Evolutionary conservation across 2,329 filamentous ascomycete species (phyloP).

Genomic region (Escovopsis sp.): DNA sequence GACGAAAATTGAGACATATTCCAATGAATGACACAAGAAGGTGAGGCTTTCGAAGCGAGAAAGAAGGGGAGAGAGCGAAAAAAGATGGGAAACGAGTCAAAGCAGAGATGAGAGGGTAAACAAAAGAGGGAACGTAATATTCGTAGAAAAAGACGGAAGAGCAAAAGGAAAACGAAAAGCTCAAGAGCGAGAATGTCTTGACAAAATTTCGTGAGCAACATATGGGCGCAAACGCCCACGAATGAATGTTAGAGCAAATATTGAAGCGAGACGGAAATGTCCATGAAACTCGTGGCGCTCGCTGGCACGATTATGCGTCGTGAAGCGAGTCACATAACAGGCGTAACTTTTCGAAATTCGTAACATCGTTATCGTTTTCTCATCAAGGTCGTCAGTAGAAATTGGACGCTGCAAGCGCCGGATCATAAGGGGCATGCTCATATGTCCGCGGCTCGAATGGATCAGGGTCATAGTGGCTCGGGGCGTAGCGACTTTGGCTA

Average conservation of each 20-base stretch:
- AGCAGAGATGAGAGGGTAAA: not conserved
- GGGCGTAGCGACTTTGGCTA: slow-evolving; percentile 14
- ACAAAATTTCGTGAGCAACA: not conserved
- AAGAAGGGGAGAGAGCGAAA: not conserved
- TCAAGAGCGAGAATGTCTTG: not conserved
- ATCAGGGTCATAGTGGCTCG: slow-evolving; percentile 4
- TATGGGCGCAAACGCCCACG: no score
- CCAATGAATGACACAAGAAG: no score
- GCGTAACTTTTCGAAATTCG: slow-evolving; percentile 4
- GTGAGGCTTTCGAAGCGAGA: no score
- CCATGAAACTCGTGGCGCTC: slow-evolving; percentile 5
- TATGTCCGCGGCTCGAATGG: slow-evolving; percentile 3
- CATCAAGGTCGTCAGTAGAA: slow-evolving; percentile 18
- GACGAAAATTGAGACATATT: no score
- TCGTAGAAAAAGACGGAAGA: not conserved
- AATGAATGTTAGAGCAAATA: no score
- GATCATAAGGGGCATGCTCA: slow-evolving; percentile 15
- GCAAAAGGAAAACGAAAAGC: not conserved
- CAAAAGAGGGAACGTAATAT: not conserved
- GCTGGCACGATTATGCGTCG: slow-evolving; percentile 7
- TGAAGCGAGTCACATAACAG: slow-evolving; percentile 8
- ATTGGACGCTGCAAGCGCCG: slow-evolving; percentile 13
- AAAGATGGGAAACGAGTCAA: not conserved
- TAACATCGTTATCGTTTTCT: slow-evolving; percentile 14
- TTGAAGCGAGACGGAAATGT: not conserved